Percentiles rank a stretch among this genome's conserved stretches.
Evolutionary conservation across 2,329 filamentous ascomycete species (phyloP).

Genomic region (Erysiphe pulchra): DNA sequence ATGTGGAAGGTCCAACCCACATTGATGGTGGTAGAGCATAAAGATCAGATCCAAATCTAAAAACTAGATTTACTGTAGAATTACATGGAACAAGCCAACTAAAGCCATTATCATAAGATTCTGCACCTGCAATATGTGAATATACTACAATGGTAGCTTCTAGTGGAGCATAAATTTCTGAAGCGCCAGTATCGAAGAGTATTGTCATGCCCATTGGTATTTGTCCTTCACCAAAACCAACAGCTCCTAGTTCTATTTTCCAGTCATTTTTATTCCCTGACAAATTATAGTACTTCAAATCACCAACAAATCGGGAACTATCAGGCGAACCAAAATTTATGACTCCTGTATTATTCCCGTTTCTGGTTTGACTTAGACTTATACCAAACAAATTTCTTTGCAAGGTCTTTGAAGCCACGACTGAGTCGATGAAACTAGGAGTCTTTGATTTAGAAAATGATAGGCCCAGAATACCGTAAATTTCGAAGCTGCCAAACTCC

Average conservation of each 20-base stretch:
- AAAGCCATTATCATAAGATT: slow-evolving; percentile 21
- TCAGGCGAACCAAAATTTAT: slow-evolving; percentile 54
- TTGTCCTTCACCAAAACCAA: slow-evolving; percentile 28
- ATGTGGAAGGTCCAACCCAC: slow-evolving; percentile 30
- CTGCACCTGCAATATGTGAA: slow-evolving; percentile 30
- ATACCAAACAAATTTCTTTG: slow-evolving; percentile 44
- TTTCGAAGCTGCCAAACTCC: slow-evolving; percentile 54
- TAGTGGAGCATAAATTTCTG: slow-evolving; percentile 47
- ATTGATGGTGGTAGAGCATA: slow-evolving; percentile 45
- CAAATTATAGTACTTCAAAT: slow-evolving; percentile 38
- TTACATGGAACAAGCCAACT: slow-evolving; percentile 52
- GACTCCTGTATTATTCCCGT: slow-evolving; percentile 45
- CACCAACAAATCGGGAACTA: slow-evolving; percentile 35
- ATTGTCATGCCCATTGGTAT: slow-evolving; percentile 21
- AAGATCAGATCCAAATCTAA: slow-evolving; percentile 40
- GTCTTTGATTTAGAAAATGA: slow-evolving; percentile 30
- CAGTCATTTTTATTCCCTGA: slow-evolving; percentile 28
- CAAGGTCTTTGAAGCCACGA: slow-evolving; percentile 30
- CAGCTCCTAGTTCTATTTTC: slow-evolving; percentile 44
- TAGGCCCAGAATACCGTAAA: slow-evolving; percentile 69
- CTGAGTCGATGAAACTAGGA: slow-evolving; percentile 39
- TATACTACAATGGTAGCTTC: slow-evolving; percentile 43
- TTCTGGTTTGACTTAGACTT: slow-evolving; percentile 38
- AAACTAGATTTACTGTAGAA: slow-evolving; percentile 29
- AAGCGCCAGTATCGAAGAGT: slow-evolving; percentile 52